phyloP scores from a whole-genome alignment of 2,329 filamentous ascomycete genomes.

The Sclerotinia trifoliorum region DNA sequence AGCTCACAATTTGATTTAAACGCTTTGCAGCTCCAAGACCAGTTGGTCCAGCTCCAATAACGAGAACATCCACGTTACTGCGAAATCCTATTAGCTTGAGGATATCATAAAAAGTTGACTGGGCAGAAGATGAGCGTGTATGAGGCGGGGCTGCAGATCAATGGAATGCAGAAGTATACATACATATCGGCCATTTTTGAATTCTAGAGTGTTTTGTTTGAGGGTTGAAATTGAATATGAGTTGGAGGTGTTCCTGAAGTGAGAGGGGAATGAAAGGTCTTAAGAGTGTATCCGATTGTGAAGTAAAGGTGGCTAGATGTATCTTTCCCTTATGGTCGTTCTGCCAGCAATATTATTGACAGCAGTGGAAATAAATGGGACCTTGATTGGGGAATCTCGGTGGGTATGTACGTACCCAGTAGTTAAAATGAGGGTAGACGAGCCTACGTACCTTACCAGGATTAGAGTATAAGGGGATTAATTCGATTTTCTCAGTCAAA shows the following conservation, averaged over 20 bases:
- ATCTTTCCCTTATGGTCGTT: not conserved
- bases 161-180: not conserved
- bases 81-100: conserved; percentile 21
- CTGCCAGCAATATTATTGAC: conserved; percentile 1
- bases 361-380: not conserved
- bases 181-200: conserved; percentile 26
- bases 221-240: not conserved
- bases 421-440: not conserved
- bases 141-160: not conserved
- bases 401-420: not conserved
- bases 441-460: conserved; percentile 10
- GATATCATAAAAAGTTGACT: not conserved
- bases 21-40: conserved; percentile 97
- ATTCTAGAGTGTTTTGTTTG: not conserved
- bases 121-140: not conserved
- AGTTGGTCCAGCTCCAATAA: conserved; percentile 97
- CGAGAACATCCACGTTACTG: conserved; percentile 88
- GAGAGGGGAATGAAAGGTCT: not conserved
- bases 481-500: not conserved
- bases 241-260: not conserved
- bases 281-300: not conserved
- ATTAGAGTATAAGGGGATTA: not conserved
- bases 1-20: conserved; percentile 81
- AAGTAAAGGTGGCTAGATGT: conserved; percentile 16
- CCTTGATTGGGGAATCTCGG: not conserved